Evolutionary conservation across 305 asterid genomes (phyloP), one percentile per base, ranked within the genome.

Genomic region (Euphrasia arctica): DNA sequence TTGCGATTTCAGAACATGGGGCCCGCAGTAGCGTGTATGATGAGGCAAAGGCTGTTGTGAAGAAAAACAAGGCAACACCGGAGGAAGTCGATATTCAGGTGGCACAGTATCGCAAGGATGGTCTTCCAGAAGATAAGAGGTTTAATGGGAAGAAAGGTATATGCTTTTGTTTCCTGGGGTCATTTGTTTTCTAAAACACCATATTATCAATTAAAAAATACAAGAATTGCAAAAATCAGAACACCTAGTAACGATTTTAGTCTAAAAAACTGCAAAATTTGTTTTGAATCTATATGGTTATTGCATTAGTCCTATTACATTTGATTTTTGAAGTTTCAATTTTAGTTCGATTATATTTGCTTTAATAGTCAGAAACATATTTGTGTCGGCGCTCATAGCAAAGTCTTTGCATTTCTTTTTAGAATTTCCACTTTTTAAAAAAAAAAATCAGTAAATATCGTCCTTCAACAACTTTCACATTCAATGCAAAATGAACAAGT

Each of bases 1-100:
- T 91, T 71, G 98, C 87, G n/a, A 91, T 91, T 72, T 91, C 96
- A n/a, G 96, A 88, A 80, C 96, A 91, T 32, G 99, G 97, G 52
- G 97, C 99, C 8, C 94, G 97, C 67, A 88, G 99, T 72, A 90
- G 95, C 48, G 95, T 88, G 52, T 93, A 90, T 62, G 99, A 93
- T 62, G 99, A 93, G 77, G 99, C 97, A 75, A 90, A 83, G 74
- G 99, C 97, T 67, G 95, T 93, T 63, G 93, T 93, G 64, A 85
- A 81, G 82, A 93, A 93, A 80, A 86, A 93, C 70, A 90, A 93
- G 74, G 99, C 99, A 11, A 83, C 85, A 42, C 97, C 96, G 1
- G 95, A 85, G 83, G 97, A 93, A 72, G 97, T 93, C n/a, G 87
- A 78, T 69, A 78, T 90, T 54, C 99, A 93, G 77, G 13, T 93